Percentiles rank a stretch among this genome's conserved stretches.
phyloP scores from a whole-genome alignment of 2,329 filamentous ascomycete genomes.

The Proliferodiscus dingleyae region DNA sequence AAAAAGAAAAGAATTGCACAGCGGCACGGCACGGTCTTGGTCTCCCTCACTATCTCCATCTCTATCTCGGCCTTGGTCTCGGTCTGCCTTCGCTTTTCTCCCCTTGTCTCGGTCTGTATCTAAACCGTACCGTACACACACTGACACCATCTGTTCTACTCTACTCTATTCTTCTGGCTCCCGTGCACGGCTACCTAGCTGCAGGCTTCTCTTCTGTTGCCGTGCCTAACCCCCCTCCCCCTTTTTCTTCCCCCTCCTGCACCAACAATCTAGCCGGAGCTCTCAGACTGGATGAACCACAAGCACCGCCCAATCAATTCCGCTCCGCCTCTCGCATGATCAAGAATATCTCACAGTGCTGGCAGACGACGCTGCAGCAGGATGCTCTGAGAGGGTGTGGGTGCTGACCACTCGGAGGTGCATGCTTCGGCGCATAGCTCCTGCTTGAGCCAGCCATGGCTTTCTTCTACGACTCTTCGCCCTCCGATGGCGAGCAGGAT shows the following conservation, averaged over 20 bases:
- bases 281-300: neutral
- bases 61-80: too few species aligned
- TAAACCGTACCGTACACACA: too few species aligned
- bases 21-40: too few species aligned
- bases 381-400: neutral
- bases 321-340: neutral
- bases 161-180: too few species aligned
- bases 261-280: neutral
- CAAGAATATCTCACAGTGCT: neutral
- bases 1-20: too few species aligned
- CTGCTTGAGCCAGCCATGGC: constrained; percentile 8
- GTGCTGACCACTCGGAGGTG: neutral
- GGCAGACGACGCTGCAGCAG: neutral
- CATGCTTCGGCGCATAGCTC: too few species aligned
- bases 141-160: too few species aligned
- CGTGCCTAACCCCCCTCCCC: too few species aligned
- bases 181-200: too few species aligned
- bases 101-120: too few species aligned
- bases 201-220: neutral
- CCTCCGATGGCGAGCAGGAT: constrained; percentile 9
- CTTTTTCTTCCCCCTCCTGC: neutral
- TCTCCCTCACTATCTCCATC: too few species aligned
- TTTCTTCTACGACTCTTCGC: constrained; percentile 16
- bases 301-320: neutral
- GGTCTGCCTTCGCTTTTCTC: too few species aligned